Evolutionary conservation across 2,329 filamentous ascomycete species (phyloP).

Genomic region (Reticulascus tulasneorum): DNA sequence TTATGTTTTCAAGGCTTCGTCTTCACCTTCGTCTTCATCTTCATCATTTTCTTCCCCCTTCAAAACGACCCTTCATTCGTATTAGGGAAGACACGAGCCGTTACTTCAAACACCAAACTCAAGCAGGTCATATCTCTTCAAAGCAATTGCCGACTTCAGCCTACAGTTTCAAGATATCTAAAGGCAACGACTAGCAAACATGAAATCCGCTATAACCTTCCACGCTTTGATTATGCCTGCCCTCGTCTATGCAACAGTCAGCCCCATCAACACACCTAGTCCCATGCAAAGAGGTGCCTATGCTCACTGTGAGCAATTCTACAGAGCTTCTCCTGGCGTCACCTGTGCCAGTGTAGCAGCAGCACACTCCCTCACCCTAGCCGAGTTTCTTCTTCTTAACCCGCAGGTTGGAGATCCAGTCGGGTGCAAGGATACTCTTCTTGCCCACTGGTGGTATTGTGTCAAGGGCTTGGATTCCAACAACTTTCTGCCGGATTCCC

Average conservation of each 20-base stretch:
- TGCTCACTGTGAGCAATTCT: slow-evolving; percentile 4
- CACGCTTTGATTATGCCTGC: not conserved
- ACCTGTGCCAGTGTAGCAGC: slow-evolving; percentile 17
- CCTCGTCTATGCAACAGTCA: not conserved
- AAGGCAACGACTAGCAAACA: no score
- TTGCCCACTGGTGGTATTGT: slow-evolving; percentile 16
- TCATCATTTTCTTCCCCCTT: no score
- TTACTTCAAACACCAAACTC: no score
- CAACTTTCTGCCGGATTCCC: no score
- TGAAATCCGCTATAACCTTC: not conserved
- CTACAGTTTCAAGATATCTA: no score
- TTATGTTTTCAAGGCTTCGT: no score
- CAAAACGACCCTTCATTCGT: no score
- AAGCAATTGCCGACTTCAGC: no score
- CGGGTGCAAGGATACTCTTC: slow-evolving; percentile 5
- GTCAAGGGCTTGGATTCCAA: slow-evolving; percentile 13
- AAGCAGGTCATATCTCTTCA: no score
- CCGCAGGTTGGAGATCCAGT: slow-evolving; percentile 11
- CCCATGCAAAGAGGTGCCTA: slow-evolving; percentile 6
- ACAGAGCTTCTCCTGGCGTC: slow-evolving; percentile 3
- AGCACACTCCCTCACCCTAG: slow-evolving; percentile 20
- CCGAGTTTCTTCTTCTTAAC: slow-evolving; percentile 19
- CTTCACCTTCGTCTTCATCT: no score
- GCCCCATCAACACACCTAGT: slow-evolving; percentile 10
- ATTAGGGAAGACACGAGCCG: no score